These are phyloP conservation scores for Jatropha podagrica DNA, from an alignment of 441 rosid genomes.

Conservation along the genomic window DNA sequence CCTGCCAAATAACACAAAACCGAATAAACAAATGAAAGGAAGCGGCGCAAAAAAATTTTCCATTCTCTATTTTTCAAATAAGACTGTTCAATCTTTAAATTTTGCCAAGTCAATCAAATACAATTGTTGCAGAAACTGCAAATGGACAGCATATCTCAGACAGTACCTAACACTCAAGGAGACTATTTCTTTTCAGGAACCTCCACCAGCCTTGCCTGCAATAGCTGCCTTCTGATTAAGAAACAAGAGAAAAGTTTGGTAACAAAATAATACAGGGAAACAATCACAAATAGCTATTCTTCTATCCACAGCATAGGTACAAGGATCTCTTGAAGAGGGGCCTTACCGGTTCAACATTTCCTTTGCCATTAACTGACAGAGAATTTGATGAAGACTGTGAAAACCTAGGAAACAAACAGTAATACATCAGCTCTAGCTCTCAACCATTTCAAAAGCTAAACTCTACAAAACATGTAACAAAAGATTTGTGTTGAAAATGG, in stretches of 20 bases:
- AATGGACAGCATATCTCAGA: slow-evolving; percentile 5
- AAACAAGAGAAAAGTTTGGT: slow-evolving; percentile 21
- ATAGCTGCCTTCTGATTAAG: slow-evolving; percentile 57
- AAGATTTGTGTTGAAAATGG: neutral
- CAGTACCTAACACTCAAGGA: slow-evolving; percentile 36
- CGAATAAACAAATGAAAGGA: slow-evolving; percentile 6
- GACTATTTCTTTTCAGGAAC: slow-evolving; percentile 34
- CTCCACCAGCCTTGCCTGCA: slow-evolving; percentile 65
- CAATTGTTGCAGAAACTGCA: neutral
- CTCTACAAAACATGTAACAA: neutral
- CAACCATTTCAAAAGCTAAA: slow-evolving; percentile 6
- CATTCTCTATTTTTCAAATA: neutral
- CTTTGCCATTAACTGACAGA: slow-evolving; percentile 50
- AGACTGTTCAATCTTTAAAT: neutral
- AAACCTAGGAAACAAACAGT: slow-evolving; percentile 46
- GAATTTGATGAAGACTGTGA: slow-evolving; percentile 52
- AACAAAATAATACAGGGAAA: neutral
- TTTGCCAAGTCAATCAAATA: neutral
- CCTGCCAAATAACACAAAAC: slow-evolving; percentile 45
- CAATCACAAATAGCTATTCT: neutral
- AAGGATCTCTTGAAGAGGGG: slow-evolving; percentile 6
- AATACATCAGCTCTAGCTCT: slow-evolving; percentile 1
- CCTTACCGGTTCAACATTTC: slow-evolving; percentile 47
- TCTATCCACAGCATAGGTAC: slow-evolving; percentile 5
- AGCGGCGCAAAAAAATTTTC: neutral